Evolutionary conservation across 2,329 filamentous ascomycete genomes (phyloP).

Genomic region (Plenodomus lindquistii): DNA sequence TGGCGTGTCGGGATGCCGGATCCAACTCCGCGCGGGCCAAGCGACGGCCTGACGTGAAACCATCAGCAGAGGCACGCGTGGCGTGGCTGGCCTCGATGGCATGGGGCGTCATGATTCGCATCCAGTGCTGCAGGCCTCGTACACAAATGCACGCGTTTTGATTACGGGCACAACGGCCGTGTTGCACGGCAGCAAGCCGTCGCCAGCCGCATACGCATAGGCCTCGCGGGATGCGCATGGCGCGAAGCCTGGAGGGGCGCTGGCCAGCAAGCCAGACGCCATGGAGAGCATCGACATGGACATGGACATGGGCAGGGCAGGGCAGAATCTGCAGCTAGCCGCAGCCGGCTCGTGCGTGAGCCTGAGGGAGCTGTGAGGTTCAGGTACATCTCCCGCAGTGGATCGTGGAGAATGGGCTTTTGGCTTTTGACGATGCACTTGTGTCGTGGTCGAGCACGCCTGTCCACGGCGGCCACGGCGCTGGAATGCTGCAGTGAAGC

Average conservation of each 20-base stretch:
- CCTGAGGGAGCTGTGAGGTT: constrained; percentile 24
- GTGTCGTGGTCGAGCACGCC: neutral
- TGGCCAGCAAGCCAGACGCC: no score
- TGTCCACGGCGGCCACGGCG: neutral
- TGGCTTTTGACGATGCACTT: constrained; percentile 1
- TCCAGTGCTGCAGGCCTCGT: constrained; percentile 18
- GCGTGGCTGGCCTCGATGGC: constrained; percentile 22
- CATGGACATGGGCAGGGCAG: constrained; percentile 6
- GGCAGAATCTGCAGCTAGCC: constrained; percentile 25
- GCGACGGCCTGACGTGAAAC: constrained; percentile 12
- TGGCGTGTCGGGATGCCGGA: constrained; percentile 23
- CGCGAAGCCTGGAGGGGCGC: no score
- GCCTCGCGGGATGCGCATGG: constrained; percentile 15
- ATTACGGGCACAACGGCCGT: constrained; percentile 32
- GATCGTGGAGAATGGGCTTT: constrained; percentile 2
- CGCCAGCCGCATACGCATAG: constrained; percentile 29
- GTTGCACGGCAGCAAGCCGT: constrained; percentile 33
- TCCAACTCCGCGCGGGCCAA: constrained; percentile 15
- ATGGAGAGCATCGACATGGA: constrained; percentile 14
- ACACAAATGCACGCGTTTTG: constrained; percentile 25
- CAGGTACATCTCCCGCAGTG: constrained; percentile 38
- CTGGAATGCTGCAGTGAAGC: constrained; percentile 1
- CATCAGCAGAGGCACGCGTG: constrained; percentile 19
- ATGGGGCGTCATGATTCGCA: constrained; percentile 29
- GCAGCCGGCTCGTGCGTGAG: constrained; percentile 30